Evolutionary conservation across 441 rosid genomes (phyloP).

Genomic region (Viola pubescens): DNA sequence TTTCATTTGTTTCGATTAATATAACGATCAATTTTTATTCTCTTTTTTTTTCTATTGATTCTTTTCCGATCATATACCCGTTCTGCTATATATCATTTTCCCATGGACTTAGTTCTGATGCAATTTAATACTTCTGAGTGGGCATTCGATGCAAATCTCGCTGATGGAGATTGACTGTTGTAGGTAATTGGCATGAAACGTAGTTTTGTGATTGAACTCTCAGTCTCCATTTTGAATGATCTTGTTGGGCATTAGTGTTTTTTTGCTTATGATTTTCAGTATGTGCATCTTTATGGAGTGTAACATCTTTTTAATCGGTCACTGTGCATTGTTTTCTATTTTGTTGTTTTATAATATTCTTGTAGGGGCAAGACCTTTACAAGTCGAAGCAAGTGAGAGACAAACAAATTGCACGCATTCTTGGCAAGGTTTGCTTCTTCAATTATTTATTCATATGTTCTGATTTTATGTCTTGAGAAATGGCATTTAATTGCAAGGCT

Average conservation of each 20-base stretch:
- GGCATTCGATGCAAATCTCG: no score
- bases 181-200: not conserved
- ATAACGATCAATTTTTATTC: no score
- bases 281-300: not conserved
- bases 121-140: no score
- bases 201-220: not conserved
- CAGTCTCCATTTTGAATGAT: not conserved
- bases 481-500: not conserved
- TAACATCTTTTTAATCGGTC: not conserved
- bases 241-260: not conserved
- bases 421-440: conserved; percentile 68
- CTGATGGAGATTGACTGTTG: no score
- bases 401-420: conserved; percentile 86
- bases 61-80: no score
- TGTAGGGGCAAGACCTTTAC: conserved; percentile 81
- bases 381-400: conserved; percentile 85
- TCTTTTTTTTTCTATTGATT: no score
- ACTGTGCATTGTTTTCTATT: not conserved
- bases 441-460: conserved; percentile 2
- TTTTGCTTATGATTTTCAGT: not conserved
- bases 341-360: not conserved
- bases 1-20: no score
- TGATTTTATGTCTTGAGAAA: not conserved
- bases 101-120: no score
- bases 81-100: no score